phyloP scores from a whole-genome alignment of 306 rosid genomes.

The Castanea crenata region DNA sequence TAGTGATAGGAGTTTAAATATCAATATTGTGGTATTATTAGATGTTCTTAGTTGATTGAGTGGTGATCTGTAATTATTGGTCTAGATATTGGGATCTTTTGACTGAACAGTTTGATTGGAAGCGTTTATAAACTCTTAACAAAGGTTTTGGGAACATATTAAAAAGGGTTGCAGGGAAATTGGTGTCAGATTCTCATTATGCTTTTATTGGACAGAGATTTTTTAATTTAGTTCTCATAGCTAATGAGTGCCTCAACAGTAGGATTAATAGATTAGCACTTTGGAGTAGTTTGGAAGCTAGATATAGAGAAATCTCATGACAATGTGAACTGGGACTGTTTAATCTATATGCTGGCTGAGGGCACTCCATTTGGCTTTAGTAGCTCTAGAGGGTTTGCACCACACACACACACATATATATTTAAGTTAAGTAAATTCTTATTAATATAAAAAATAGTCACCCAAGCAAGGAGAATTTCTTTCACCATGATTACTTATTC shows the following conservation, averaged over 20 bases:
- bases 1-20: background rate
- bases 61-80: background rate
- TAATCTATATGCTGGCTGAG: background rate
- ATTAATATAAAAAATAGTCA: no score
- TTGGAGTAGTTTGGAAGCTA: background rate
- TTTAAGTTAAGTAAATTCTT: no score
- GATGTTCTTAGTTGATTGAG: background rate
- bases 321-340: background rate
- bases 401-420: no score
- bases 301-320: background rate
- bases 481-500: no score
- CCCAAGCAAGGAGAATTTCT: background rate
- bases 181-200: background rate
- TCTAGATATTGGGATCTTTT: background rate
- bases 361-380: background rate
- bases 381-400: background rate
- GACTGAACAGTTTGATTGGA: background rate
- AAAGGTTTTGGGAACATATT: background rate
- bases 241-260: background rate
- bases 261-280: background rate
- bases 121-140: background rate
- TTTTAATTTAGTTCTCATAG: background rate
- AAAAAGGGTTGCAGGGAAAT: background rate
- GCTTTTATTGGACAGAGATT: background rate
- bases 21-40: background rate